A percentile compares a stretch with the other conserved stretches of the same genome.
phyloP scores from a whole-genome alignment of 192 early-diverging fungal genomes.

The Linnemannia schmuckeri region DNA sequence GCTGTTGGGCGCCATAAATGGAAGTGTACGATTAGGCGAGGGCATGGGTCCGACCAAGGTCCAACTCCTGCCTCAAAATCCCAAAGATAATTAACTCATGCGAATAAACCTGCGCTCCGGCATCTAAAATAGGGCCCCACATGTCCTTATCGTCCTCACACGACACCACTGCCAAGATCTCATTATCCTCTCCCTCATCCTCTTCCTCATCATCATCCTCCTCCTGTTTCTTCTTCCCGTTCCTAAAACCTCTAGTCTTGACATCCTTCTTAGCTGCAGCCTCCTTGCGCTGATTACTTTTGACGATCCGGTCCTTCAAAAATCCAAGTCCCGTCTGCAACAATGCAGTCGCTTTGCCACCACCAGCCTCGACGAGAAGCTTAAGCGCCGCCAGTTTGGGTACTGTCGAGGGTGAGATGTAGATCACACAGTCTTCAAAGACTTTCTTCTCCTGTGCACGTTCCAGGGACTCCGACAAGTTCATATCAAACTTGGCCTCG shows the following conservation, averaged over 20 bases:
- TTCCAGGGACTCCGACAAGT: constrained; percentile 33
- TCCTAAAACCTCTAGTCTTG: neutral
- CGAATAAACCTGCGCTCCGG: constrained; percentile 31
- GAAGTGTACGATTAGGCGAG: neutral
- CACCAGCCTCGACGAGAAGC: constrained; percentile 31
- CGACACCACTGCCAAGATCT: constrained; percentile 34
- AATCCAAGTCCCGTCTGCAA: constrained; percentile 32
- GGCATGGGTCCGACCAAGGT: constrained; percentile 27
- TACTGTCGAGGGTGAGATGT: constrained; percentile 33
- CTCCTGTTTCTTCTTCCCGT: neutral
- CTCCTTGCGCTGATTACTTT: neutral
- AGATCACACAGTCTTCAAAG: constrained; percentile 42
- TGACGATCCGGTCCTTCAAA: constrained; percentile 31
- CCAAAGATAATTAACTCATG: constrained; percentile 36
- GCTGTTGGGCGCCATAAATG: too few species aligned
- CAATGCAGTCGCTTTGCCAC: constrained; percentile 32
- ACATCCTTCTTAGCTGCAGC: neutral
- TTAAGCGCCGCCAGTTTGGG: constrained; percentile 34
- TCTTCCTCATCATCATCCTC: neutral
- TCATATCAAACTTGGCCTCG: constrained; percentile 37
- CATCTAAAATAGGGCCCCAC: constrained; percentile 39
- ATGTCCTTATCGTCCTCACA: constrained; percentile 44
- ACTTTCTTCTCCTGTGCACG: constrained; percentile 34
- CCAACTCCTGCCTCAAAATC: constrained; percentile 27
- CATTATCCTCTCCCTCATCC: constrained; percentile 19